These are phyloP conservation scores for Fraxinus floribunda DNA, from an alignment of 305 asterid species.

Conservation along the genomic window DNA sequence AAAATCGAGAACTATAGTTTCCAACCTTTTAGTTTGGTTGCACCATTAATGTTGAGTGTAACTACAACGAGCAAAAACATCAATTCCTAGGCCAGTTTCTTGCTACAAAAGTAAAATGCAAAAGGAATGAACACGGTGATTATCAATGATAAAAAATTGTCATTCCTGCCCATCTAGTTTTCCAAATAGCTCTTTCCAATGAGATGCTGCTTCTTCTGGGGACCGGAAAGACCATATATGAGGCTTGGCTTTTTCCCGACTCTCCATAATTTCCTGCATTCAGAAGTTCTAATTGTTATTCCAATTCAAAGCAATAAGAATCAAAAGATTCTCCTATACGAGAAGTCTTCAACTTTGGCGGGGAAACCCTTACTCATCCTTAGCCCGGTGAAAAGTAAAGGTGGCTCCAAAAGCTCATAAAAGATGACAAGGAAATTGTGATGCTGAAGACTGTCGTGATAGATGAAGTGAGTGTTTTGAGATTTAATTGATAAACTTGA, in stretches of 20 bases:
- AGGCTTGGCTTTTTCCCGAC: conserved; percentile 49
- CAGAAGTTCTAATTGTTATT: conserved; percentile 17
- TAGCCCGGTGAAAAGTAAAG: not conserved
- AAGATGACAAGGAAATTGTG: not conserved
- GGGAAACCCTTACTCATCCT: not conserved
- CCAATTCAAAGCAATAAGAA: not conserved
- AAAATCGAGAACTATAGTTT: no score
- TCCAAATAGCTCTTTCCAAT: conserved; percentile 58
- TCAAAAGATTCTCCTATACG: not conserved
- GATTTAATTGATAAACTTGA: not conserved
- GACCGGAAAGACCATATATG: conserved; percentile 73
- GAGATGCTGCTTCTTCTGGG: conserved; percentile 53
- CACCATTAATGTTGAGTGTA: no score
- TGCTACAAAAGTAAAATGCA: not conserved
- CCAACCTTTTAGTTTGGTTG: no score
- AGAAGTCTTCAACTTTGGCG: not conserved
- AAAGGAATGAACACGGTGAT: not conserved
- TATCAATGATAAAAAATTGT: not conserved
- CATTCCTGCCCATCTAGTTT: conserved; percentile 47
- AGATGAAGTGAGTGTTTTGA: not conserved
- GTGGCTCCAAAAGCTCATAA: not conserved
- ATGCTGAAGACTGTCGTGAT: not conserved
- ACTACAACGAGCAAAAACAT: not conserved
- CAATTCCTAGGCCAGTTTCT: not conserved
- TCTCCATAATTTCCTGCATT: conserved; percentile 65